Conservation (phyloP, 176 grass and related monocot species). For the Luzula sylvatica region DNA sequence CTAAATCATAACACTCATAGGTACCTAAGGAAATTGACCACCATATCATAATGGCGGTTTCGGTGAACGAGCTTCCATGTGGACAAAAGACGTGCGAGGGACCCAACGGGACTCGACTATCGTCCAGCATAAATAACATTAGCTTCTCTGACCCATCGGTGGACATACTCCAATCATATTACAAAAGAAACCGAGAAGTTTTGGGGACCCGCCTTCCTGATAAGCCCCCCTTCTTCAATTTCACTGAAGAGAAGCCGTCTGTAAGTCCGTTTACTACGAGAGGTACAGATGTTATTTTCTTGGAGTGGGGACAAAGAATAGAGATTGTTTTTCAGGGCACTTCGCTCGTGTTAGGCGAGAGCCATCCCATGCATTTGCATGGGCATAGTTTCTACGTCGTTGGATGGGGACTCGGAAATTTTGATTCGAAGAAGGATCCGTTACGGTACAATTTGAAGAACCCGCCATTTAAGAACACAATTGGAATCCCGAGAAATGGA, state of each 20-base stretch:
- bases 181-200: constrained; percentile 14
- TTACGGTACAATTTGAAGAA: constrained; percentile 57
- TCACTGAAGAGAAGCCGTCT: background rate
- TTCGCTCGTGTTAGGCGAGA: constrained; percentile 33
- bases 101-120: background rate
- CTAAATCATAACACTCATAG: background rate
- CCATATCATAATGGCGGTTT: constrained; percentile 39
- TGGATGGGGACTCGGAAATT: constrained; percentile 52
- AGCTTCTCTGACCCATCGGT: constrained; percentile 41
- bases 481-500: constrained; percentile 45
- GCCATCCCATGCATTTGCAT: constrained; percentile 80
- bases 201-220: constrained; percentile 57
- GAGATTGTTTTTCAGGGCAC: constrained; percentile 79
- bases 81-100: constrained; percentile 29
- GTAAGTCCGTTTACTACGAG: constrained; percentile 27
- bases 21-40: constrained; percentile 36
- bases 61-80: constrained; percentile 40
- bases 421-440: background rate
- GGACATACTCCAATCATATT: constrained; percentile 50
- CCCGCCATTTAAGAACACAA: constrained; percentile 59
- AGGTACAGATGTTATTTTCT: constrained; percentile 27
- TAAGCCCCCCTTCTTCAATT: constrained; percentile 25
- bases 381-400: constrained; percentile 84
- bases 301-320: constrained; percentile 52
- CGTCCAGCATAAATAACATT: constrained; percentile 54